Base-by-base conservation (phyloP, 208 protist species). In the Endotrypanum monterogeii region DNA sequence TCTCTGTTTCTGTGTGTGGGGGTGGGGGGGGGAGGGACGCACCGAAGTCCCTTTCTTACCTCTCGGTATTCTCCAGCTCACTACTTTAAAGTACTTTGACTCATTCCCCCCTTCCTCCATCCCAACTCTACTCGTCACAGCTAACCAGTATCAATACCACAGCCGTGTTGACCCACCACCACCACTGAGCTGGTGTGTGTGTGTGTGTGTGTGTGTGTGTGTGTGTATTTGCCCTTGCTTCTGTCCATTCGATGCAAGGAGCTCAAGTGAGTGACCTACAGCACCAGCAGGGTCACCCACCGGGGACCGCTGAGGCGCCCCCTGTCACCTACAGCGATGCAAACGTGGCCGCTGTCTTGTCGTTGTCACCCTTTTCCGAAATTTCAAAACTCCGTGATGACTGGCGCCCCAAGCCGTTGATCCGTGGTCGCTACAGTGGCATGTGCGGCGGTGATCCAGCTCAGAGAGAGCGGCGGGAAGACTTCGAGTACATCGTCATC, bases 361-460 rank as follows among this genome's bases (percentile, higher is more conserved):
- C 80, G 20, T 56, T 67, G 54, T 56, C 78, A 69, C 89, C 89
- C n/a, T 93, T 91, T 63, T 46, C 73, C 3, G 68, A 77, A 3
- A 80, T 85, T 63, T 89, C 82, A 65, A 83, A 80, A 37, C 68
- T 90, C 18, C 78, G 82, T 18, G 76, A 79, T 44, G 83, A 73
- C 73, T 78, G 57, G 58, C 74, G 52, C 35, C 75, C 57, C 16
- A 71, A 74, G 69, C 63, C 73, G 46, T 75, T 86, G 51, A 73
- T 82, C 28, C 86, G 89, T 30, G 89, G 89, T 28, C 73, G 74
- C 56, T 83, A 88, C 61, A 67, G 67, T 48, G 87, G 83, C 39
- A 84, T 94, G 16, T 91, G 85, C 60, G 87, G 86, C 51, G 81
- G 84, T n/a, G 83, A 89, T 56, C 75, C 82, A 8, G 56, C 73